Evolutionary conservation across 2,329 filamentous ascomycete genomes (phyloP).

Genomic region (Setomelanomma holmii): DNA sequence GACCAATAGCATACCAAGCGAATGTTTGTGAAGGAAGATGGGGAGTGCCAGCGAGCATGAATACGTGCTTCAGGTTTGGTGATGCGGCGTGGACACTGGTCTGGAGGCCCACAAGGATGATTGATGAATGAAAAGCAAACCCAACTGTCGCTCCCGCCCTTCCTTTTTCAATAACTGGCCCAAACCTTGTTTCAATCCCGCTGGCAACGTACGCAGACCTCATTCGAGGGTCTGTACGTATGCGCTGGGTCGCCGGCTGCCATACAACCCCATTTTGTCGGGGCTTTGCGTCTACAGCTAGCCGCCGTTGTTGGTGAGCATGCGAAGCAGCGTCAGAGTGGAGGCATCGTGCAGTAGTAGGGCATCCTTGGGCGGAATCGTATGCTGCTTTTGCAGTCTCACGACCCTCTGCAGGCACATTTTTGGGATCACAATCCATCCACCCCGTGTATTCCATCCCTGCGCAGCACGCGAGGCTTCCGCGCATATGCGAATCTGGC

Average conservation of each 20-base stretch:
- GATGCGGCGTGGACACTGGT: conserved; percentile 24
- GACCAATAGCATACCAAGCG: conserved; percentile 10
- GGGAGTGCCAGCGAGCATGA: conserved; percentile 8
- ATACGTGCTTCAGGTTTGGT: not conserved
- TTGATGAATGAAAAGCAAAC: conserved; percentile 9
- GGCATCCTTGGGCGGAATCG: not conserved
- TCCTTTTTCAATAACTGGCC: conserved; percentile 31
- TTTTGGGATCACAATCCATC: not conserved
- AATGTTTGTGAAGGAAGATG: conserved; percentile 5
- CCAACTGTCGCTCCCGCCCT: conserved; percentile 14
- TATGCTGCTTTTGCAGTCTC: not conserved
- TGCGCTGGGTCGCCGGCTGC: conserved; percentile 15
- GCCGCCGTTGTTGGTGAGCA: conserved; percentile 7
- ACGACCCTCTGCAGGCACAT: conserved; percentile 1
- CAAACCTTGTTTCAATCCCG: conserved; percentile 37
- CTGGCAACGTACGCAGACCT: conserved; percentile 29
- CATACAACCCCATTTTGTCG: not conserved
- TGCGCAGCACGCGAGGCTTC: conserved; percentile 32
- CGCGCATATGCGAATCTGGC: conserved; percentile 10
- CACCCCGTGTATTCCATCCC: conserved; percentile 18
- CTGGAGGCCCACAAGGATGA: conserved; percentile 13
- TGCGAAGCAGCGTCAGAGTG: conserved; percentile 20
- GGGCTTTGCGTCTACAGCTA: conserved; percentile 18
- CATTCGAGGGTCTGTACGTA: conserved; percentile 32
- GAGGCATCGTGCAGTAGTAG: conserved; percentile 23